Percentiles rank a stretch among this genome's conserved stretches.
phyloP scores from a whole-genome alignment of 1,139 yeast genomes.

The Magnusiomyces fungicola region DNA sequence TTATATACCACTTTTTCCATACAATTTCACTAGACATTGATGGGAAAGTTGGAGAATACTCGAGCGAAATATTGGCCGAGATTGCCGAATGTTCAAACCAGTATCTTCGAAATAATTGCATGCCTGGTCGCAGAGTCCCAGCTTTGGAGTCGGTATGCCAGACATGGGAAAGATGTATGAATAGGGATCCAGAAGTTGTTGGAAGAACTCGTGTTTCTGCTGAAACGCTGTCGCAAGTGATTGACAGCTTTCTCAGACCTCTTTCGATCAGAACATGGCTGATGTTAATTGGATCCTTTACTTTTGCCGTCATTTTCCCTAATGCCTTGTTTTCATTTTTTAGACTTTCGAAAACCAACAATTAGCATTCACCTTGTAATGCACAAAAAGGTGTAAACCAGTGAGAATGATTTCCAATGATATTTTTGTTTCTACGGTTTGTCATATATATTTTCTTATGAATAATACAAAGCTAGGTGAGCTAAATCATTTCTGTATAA shows the following conservation, averaged over 20 bases:
- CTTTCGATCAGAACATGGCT: constrained; percentile 68
- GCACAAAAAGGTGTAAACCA: background rate
- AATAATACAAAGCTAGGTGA: background rate
- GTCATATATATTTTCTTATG: no score
- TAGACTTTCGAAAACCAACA: background rate
- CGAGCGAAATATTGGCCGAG: constrained; percentile 54
- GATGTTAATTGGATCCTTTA: constrained; percentile 42
- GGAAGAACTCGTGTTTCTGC: constrained; percentile 74
- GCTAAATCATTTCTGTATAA: no score
- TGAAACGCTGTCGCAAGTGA: constrained; percentile 72
- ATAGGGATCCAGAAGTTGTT: constrained; percentile 71
- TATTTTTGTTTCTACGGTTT: background rate
- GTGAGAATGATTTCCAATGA: background rate
- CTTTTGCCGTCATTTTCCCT: constrained; percentile 16
- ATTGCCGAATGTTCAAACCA: constrained; percentile 65
- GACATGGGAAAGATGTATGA: constrained; percentile 79
- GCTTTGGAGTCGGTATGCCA: constrained; percentile 68
- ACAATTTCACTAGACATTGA: constrained; percentile 67
- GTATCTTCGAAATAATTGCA: constrained; percentile 66
- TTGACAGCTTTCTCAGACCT: constrained; percentile 69
- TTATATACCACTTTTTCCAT: constrained; percentile 47
- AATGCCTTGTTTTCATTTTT: constrained; percentile 10
- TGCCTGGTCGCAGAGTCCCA: constrained; percentile 47
- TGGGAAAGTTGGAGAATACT: constrained; percentile 56
- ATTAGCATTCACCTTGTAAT: no score